These are phyloP conservation scores for Lyophyllum shimeji DNA, from an alignment of 768 basidiomycete genomes.

Conservation along the genomic window DNA sequence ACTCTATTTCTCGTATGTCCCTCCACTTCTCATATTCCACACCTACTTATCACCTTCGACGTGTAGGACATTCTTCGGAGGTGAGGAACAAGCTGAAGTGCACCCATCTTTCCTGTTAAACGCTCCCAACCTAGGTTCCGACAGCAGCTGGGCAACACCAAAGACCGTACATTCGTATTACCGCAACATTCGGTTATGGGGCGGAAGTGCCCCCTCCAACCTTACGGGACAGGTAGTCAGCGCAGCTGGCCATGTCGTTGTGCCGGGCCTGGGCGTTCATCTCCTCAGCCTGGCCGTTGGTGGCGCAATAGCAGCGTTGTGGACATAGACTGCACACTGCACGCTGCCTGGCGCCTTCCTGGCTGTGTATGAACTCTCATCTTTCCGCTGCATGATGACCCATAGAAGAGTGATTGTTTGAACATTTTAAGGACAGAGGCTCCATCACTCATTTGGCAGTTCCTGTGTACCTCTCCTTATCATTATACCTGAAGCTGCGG, in stretches of 20 bases:
- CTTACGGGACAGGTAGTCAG: slow-evolving; percentile 35
- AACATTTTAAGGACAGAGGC: not conserved
- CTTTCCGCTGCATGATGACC: not conserved
- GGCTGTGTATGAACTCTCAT: not conserved
- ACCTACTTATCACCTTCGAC: slow-evolving; percentile 2
- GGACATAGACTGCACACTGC: not conserved
- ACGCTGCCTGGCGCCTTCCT: not conserved
- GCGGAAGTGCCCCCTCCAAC: slow-evolving; percentile 49
- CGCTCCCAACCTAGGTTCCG: slow-evolving; percentile 43
- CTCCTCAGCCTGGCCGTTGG: not conserved
- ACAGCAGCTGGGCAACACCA: slow-evolving; percentile 72
- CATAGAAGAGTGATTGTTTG: not conserved
- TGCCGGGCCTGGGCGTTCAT: not conserved
- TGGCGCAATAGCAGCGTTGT: not conserved
- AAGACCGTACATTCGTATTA: slow-evolving; percentile 70
- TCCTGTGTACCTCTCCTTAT: no score
- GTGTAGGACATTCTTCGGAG: slow-evolving; percentile 79
- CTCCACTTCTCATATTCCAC: not conserved
- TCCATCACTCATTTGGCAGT: not conserved
- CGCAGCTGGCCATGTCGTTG: slow-evolving; percentile 15
- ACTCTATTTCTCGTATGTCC: slow-evolving; percentile 72
- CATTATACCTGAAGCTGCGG: not conserved
- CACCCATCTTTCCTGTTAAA: slow-evolving; percentile 13
- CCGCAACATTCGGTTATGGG: slow-evolving; percentile 72
- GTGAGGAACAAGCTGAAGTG: slow-evolving; percentile 26